Percentiles rank a stretch among this genome's conserved stretches.
Conservation (phyloP, 169 alveolate species). For the Theileria sp. region DNA sequence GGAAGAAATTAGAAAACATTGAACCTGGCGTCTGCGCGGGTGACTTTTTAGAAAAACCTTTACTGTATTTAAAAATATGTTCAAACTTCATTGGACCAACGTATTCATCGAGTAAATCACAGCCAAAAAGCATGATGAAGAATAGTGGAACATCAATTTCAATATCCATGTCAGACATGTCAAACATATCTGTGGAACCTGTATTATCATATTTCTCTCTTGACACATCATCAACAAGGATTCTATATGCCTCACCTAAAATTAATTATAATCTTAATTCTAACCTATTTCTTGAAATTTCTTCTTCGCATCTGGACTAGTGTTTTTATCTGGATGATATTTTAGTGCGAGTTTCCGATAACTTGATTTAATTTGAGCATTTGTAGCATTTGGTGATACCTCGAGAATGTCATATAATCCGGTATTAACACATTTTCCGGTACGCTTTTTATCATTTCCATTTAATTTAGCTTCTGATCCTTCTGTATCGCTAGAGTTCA, state of each 20-base stretch:
- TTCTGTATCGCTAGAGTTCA: not conserved
- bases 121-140: slow-evolving; percentile 73
- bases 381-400: slow-evolving; percentile 75
- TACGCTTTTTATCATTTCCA: slow-evolving; percentile 8
- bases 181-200: slow-evolving; percentile 59
- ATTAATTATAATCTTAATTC: not conserved
- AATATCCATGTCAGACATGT: slow-evolving; percentile 28
- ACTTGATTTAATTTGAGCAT: slow-evolving; percentile 84
- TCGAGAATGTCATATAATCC: slow-evolving; percentile 66
- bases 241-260: slow-evolving; percentile 74
- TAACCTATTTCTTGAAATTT: slow-evolving; percentile 69
- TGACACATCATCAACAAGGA: slow-evolving; percentile 60
- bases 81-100: slow-evolving; percentile 70
- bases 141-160: slow-evolving; percentile 62
- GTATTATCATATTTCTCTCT: slow-evolving; percentile 62
- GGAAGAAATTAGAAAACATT: slow-evolving; percentile 11
- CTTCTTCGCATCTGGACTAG: slow-evolving; percentile 68
- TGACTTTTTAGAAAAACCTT: slow-evolving; percentile 8
- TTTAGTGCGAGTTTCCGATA: slow-evolving; percentile 89
- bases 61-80: slow-evolving; percentile 33
- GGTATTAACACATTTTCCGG: slow-evolving; percentile 56
- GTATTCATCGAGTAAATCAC: slow-evolving; percentile 69
- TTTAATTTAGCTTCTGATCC: not conserved
- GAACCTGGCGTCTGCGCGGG: slow-evolving; percentile 7
- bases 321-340: slow-evolving; percentile 92